phyloP scores from a whole-genome alignment of 805 yeast species.

The Starmerella stigmatis region DNA sequence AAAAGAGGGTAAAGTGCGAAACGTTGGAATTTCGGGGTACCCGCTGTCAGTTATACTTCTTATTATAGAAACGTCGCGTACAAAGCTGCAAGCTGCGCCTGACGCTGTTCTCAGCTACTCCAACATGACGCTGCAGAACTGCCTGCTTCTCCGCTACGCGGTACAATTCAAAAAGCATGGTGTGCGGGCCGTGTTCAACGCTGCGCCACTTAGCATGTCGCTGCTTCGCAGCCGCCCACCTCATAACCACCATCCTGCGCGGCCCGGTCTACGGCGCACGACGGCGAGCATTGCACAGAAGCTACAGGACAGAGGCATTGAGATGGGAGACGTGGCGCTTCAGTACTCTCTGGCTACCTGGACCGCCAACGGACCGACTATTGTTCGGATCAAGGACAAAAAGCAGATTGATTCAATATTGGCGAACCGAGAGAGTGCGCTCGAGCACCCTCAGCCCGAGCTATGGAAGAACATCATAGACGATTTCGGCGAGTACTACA shows the following conservation, averaged over 20 bases:
- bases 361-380: slow-evolving; percentile 61
- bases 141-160: slow-evolving; percentile 38
- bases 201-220: slow-evolving; percentile 83
- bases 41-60: slow-evolving; percentile 58
- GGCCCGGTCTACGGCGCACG: slow-evolving; percentile 40
- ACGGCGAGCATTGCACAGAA: slow-evolving; percentile 40
- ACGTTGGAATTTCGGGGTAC: slow-evolving; percentile 77
- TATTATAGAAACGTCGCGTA: slow-evolving; percentile 36
- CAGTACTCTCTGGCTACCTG: slow-evolving; percentile 61
- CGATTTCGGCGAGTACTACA: slow-evolving; percentile 18
- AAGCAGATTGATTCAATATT: slow-evolving; percentile 57
- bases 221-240: slow-evolving; percentile 58
- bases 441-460: slow-evolving; percentile 13
- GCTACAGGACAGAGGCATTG: slow-evolving; percentile 39
- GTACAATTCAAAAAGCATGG: slow-evolving; percentile 42
- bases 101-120: slow-evolving; percentile 73
- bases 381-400: slow-evolving; percentile 62
- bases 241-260: slow-evolving; percentile 72
- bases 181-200: slow-evolving; percentile 55
- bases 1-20: slow-evolving; percentile 46
- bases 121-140: slow-evolving; percentile 74
- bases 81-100: slow-evolving; percentile 43
- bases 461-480: slow-evolving; percentile 13
- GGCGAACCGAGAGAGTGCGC: slow-evolving; percentile 43
- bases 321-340: slow-evolving; percentile 72